Percentiles rank a stretch among this genome's conserved stretches.
Conservation (phyloP, 1,139 yeast genomes). For the Zygoascus hellenicus region DNA sequence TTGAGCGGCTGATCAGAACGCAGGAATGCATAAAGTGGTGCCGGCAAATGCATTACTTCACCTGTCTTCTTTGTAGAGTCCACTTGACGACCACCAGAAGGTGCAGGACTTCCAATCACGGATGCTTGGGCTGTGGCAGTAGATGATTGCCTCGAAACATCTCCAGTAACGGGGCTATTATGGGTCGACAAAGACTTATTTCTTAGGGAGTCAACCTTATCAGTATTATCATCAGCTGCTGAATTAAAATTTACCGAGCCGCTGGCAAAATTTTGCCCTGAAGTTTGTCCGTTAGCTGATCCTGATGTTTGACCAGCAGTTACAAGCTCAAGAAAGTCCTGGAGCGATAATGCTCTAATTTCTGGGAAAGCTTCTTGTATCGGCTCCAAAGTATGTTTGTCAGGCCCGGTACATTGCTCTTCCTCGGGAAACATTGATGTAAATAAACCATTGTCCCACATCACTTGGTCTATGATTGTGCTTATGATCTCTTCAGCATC, state of each 20-base stretch:
- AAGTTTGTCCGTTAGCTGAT: too few relatives aligned
- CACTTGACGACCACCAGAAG: too few relatives aligned
- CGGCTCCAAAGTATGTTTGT: constrained; percentile 15
- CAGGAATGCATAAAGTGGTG: constrained; percentile 29
- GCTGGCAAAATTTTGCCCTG: too few relatives aligned
- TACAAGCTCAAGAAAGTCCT: constrained; percentile 18
- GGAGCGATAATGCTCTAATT: constrained; percentile 16
- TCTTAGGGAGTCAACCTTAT: too few relatives aligned
- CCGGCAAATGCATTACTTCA: constrained; percentile 20
- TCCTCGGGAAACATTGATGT: constrained; percentile 13
- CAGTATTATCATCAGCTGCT: too few relatives aligned
- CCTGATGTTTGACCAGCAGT: constrained; percentile 8
- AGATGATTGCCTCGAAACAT: too few relatives aligned
- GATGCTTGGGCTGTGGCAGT: too few relatives aligned
- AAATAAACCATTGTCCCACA: constrained; percentile 38
- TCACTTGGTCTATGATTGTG: constrained; percentile 34
- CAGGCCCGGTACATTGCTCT: constrained; percentile 14
- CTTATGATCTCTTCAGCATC: neutral
- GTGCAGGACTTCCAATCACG: too few relatives aligned
- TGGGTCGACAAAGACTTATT: too few relatives aligned
- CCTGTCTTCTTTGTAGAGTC: neutral
- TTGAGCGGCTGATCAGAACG: constrained; percentile 28
- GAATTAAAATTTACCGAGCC: too few relatives aligned
- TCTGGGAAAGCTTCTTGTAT: constrained; percentile 19
- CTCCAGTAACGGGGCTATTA: too few relatives aligned